Conservation (phyloP, 177 flowering plant species). For the Tripterygium wilfordii region DNA sequence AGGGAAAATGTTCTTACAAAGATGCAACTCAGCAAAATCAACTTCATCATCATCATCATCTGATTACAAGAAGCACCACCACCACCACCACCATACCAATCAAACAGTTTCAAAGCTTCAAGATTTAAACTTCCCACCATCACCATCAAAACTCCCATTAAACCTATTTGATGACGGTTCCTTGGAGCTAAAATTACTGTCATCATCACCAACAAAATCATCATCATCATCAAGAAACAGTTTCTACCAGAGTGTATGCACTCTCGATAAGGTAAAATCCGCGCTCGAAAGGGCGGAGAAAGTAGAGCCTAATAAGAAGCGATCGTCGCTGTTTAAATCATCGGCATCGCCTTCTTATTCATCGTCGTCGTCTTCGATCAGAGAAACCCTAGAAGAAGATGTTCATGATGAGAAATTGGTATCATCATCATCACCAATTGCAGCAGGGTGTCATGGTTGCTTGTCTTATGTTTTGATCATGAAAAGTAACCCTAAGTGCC, state of each 20-base stretch:
- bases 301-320: conserved; percentile 24
- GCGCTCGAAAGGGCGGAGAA: conserved; percentile 75
- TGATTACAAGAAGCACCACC: conserved; percentile 7
- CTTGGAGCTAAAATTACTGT: conserved; percentile 45
- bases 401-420: conserved; percentile 12
- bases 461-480: conserved; percentile 73
- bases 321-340: conserved; percentile 19
- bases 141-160: conserved; percentile 26
- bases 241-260: conserved; percentile 81
- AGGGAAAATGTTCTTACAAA: conserved; percentile 66
- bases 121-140: conserved; percentile 48
- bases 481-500: conserved; percentile 64
- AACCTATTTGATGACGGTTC: conserved; percentile 29
- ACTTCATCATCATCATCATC: conserved; percentile 14
- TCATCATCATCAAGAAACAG: conserved; percentile 9
- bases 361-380: conserved; percentile 39
- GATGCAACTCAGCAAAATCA: conserved; percentile 36
- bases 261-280: conserved; percentile 82
- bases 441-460: conserved; percentile 80
- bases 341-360: conserved; percentile 39
- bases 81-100: too few relatives aligned
- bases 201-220: conserved; percentile 16
- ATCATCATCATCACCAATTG: conserved; percentile 18
- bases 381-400: conserved; percentile 21
- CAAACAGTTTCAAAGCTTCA: conserved; percentile 24